Evolutionary conservation across 202 grass and related monocot species (phyloP).

Genomic region (Digitaria exilis): DNA sequence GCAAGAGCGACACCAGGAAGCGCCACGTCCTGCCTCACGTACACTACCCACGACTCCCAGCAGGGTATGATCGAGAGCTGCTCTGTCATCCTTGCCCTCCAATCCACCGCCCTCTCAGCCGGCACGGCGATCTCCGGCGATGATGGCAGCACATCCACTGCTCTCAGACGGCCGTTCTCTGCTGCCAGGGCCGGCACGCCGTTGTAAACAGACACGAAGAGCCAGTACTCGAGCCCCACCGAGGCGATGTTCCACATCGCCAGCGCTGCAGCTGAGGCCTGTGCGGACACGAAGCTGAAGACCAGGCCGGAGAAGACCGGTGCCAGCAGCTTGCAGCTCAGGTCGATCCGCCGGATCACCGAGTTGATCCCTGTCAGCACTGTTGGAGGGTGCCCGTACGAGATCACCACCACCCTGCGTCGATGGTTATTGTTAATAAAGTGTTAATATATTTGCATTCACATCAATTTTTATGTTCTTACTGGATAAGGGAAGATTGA

Average conservation of each 20-base stretch:
- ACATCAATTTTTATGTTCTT: background rate
- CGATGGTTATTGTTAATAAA: background rate
- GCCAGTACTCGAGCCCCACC: slow-evolving; percentile 76
- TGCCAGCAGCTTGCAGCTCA: slow-evolving; percentile 86
- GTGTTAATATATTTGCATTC: background rate
- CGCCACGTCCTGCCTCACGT: slow-evolving; percentile 75
- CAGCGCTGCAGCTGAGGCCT: slow-evolving; percentile 67
- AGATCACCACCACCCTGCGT: slow-evolving; percentile 89
- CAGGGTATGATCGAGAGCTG: slow-evolving; percentile 66
- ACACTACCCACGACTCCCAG: slow-evolving; percentile 72
- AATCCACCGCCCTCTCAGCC: background rate
- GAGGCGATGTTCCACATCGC: slow-evolving; percentile 67
- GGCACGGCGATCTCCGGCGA: background rate
- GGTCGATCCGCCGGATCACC: slow-evolving; percentile 83
- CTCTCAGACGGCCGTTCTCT: slow-evolving; percentile 28
- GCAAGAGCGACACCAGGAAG: slow-evolving; percentile 82
- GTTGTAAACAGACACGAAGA: slow-evolving; percentile 74
- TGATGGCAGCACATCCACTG: slow-evolving; percentile 16
- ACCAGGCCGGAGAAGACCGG: slow-evolving; percentile 78
- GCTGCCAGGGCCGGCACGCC: slow-evolving; percentile 61
- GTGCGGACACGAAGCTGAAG: slow-evolving; percentile 80
- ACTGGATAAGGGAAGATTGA: background rate
- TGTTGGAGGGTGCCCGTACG: slow-evolving; percentile 41
- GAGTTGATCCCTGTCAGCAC: slow-evolving; percentile 84
- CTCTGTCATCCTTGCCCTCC: slow-evolving; percentile 44